Evolutionary conservation across 1,139 yeast genomes (phyloP), one percentile per base, ranked within the genome.

Genomic region (Hyphopichia fennica): DNA sequence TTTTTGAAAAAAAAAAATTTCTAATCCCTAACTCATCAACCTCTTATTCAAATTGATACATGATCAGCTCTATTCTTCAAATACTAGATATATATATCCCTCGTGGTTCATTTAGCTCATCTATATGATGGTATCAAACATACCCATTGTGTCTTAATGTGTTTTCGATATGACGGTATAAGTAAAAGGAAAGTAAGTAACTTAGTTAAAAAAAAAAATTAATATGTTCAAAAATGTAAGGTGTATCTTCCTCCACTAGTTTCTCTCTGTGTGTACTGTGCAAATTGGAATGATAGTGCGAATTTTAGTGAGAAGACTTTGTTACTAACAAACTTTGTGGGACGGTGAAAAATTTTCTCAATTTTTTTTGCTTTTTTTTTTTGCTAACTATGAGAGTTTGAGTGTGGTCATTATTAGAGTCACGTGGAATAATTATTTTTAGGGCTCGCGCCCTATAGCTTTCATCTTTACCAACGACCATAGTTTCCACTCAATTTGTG

Each of bases 81-180:
- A 4, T 7, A 25, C 13, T 25, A n/a, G n/a, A n/a, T n/a, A n/a
- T n/a, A n/a, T n/a, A n/a, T n/a, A n/a, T n/a, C n/a, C 13, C 13
- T 25, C 11, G n/a, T 10, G 8, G 28, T 25, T 25, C 28, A 25
- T 25, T 20, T n/a, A 9, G 13, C 11, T 25, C 28, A 10, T n/a
- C n/a, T n/a, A 11, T 7, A 8, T 11, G 4, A 7, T 25, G 28
- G 20, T 35, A 8, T 25, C 18, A 17, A 41, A 48, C 51, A 48
- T 48, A 48, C 51, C 51, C 51, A 48, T 48, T 46, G 45, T 44
- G 49, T 48, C 45, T 46, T 41, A 37, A 41, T 41, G 40, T 41
- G 40, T 31, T 31, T 31, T 31, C 34, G 34, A 31, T 31, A 31
- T 31, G 34, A 31, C 34, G 34, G 34, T 31, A 11, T 18, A 31